Conservation (phyloP, 306 rosid species). For the Acacia crassicarpa region DNA sequence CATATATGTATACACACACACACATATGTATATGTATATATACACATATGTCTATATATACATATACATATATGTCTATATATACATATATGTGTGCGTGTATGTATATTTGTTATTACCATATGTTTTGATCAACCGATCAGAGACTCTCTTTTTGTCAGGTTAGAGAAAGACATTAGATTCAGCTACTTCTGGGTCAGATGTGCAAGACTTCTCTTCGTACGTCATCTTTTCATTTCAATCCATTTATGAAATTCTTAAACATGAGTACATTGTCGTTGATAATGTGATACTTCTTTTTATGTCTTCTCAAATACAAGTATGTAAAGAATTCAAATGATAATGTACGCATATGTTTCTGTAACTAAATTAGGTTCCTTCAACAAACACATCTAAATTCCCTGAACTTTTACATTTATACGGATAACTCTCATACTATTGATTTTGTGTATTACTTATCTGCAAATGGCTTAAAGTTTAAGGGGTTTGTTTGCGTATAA, state of each 20-base stretch:
- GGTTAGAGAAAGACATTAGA: conserved; percentile 98
- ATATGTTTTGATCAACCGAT: not conserved
- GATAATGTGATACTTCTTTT: not conserved
- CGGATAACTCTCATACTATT: no score
- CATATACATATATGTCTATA: no score
- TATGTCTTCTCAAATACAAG: not conserved
- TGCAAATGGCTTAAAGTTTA: no score
- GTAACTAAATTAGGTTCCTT: not conserved
- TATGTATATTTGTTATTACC: not conserved
- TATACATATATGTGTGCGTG: no score
- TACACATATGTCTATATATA: no score
- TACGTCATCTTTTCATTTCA: conserved; percentile 38
- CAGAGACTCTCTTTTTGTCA: conserved; percentile 17
- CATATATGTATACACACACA: no score
- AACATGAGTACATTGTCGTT: not conserved
- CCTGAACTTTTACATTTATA: no score
- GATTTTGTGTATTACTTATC: no score
- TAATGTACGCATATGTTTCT: not conserved
- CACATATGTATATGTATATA: no score
- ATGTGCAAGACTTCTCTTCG: conserved; percentile 81
- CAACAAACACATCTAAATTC: not conserved
- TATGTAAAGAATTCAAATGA: not conserved
- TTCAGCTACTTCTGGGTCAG: conserved; percentile 86
- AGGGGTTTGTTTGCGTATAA: no score
- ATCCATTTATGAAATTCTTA: not conserved